Conservation (phyloP, 2,329 filamentous ascomycete species). For the Colletotrichum sp. region DNA sequence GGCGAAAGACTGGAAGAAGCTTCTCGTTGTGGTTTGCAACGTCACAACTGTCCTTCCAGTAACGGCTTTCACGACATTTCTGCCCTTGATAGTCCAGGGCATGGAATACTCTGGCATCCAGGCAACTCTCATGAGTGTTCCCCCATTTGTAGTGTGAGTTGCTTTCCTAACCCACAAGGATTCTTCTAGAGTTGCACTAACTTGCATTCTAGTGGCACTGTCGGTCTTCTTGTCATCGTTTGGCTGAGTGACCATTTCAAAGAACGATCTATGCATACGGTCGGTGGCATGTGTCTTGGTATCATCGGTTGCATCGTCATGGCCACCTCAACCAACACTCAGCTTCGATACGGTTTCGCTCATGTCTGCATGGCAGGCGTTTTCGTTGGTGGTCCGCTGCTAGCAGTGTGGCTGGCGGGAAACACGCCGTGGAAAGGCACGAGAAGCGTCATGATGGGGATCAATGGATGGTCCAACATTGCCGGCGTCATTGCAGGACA, state of each 20-base stretch:
- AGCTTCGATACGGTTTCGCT: constrained; percentile 26
- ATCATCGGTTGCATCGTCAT: constrained; percentile 25
- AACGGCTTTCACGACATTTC: not conserved
- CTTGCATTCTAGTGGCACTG: constrained; percentile 8
- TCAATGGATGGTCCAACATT: constrained; percentile 54
- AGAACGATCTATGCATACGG: constrained; percentile 26
- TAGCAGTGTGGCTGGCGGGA: constrained; percentile 59
- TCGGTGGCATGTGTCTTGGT: constrained; percentile 23
- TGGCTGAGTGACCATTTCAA: constrained; percentile 24
- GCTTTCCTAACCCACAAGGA: not conserved
- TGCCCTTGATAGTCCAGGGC: not conserved
- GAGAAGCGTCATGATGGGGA: constrained; percentile 45
- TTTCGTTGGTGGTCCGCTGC: constrained; percentile 52
- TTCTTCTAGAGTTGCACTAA: not conserved
- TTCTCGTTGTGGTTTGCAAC: not conserved
- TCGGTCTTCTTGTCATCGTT: constrained; percentile 20
- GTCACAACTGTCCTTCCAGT: not conserved
- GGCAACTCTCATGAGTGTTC: not conserved
- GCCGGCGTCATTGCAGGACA: constrained; percentile 27
- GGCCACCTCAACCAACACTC: constrained; percentile 20
- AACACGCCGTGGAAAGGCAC: constrained; percentile 58
- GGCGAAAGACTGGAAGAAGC: not conserved
- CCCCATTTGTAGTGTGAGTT: constrained; percentile 9
- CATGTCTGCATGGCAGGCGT: constrained; percentile 27
- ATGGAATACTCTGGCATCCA: not conserved